A percentile compares a stretch with the other conserved stretches of the same genome.
phyloP scores from a whole-genome alignment of 495 filamentous ascomycete genomes.

The Podospora appendiculata region DNA sequence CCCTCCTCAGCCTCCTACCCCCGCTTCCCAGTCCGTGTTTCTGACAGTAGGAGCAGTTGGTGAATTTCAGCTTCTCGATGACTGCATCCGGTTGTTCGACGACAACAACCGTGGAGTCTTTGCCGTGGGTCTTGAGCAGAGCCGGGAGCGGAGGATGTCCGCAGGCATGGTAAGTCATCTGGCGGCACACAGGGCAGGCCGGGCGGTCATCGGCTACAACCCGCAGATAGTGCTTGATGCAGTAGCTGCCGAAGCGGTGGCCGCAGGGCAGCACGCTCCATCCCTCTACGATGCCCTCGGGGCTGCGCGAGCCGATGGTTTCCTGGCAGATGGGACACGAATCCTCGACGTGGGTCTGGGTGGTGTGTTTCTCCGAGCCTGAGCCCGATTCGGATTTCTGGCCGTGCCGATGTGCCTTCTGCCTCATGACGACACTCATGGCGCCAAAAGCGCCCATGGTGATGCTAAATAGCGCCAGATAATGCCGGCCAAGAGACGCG shows the following conservation, averaged over 20 bases:
- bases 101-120: background rate
- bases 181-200: slow-evolving; percentile 33
- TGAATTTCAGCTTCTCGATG: background rate
- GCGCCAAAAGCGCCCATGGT: background rate
- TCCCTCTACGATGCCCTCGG: slow-evolving; percentile 30
- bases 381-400: slow-evolving; percentile 3
- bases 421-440: slow-evolving; percentile 6
- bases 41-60: slow-evolving; percentile 9
- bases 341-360: slow-evolving; percentile 16
- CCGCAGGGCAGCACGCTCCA: slow-evolving; percentile 39
- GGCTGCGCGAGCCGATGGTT: slow-evolving; percentile 22
- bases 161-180: slow-evolving; percentile 28
- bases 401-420: slow-evolving; percentile 1
- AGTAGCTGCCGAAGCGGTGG: slow-evolving; percentile 36
- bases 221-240: slow-evolving; percentile 38
- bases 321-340: slow-evolving; percentile 39
- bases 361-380: background rate
- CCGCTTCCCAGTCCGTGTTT: background rate
- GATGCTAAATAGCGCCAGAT: no score
- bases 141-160: slow-evolving; percentile 30
- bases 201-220: slow-evolving; percentile 27
- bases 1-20: background rate
- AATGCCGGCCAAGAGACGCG: no score
- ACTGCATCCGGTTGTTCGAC: background rate
- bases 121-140: background rate